A percentile compares a stretch with the other conserved stretches of the same genome.
These are phyloP conservation scores for Beauveria asiatica DNA, from an alignment of 2,329 filamentous ascomycete genomes.

Conservation along the genomic window DNA sequence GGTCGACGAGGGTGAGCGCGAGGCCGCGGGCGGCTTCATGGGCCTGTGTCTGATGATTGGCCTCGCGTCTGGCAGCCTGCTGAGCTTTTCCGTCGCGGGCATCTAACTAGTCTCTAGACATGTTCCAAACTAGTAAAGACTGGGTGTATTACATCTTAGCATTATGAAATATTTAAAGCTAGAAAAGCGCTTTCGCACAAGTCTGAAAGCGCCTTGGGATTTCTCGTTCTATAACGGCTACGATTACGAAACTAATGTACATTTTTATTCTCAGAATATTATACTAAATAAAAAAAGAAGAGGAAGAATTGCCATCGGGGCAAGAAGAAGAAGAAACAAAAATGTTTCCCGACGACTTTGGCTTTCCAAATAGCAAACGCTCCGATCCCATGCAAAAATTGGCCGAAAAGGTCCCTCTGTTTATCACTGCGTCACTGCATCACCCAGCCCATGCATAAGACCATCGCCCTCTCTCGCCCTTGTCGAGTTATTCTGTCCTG, in stretches of 20 bases:
- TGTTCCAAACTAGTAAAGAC: neutral
- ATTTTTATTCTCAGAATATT: neutral
- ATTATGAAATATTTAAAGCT: neutral
- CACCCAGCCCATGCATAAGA: neutral
- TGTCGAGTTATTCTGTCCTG: neutral
- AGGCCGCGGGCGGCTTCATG: slow-evolving; percentile 93
- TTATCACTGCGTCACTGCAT: neutral
- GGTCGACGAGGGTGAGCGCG: slow-evolving; percentile 74
- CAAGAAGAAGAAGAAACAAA: neutral
- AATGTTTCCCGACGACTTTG: neutral
- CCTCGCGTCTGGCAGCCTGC: slow-evolving; percentile 72
- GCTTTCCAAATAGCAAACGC: slow-evolving; percentile 3
- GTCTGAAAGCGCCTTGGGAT: neutral
- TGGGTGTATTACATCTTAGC: neutral
- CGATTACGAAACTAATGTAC: slow-evolving; percentile 7
- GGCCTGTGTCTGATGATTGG: slow-evolving; percentile 80
- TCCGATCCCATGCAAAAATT: neutral
- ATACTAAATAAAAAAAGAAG: neutral
- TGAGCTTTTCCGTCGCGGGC: slow-evolving; percentile 69
- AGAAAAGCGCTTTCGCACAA: neutral
- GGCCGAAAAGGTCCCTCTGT: neutral
- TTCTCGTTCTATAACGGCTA: neutral
- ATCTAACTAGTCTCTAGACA: slow-evolving; percentile 26
- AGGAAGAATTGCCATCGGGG: neutral
- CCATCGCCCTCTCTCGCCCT: neutral